Base-by-base conservation (phyloP, 371 early-diverging fungal genomes). In the Syncephalastrum contaminatum region DNA sequence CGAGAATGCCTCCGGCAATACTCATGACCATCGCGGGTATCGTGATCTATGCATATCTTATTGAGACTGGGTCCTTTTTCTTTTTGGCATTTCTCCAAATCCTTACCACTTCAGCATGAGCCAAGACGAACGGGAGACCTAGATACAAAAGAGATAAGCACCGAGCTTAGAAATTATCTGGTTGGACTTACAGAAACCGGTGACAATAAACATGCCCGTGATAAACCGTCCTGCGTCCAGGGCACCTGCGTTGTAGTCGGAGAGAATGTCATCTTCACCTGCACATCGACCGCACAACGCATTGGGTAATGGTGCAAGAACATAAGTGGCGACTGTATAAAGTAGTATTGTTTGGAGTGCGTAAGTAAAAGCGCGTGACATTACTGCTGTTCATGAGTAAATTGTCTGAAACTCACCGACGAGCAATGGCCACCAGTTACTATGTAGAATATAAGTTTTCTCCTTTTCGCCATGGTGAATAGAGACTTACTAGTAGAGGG, bases 391-490 rank as follows among this genome's bases (percentile, higher is more conserved):
- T 30, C 36, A 30, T 30, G 36, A 30, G 36, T 27, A 1, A 15
- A 13, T 22, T 19, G 21, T 30, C 36, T 42, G 12, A 48, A 20
- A 47, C 68, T 44, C 78, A 86, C 86, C 85, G 43, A 94, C 93
- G 24, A 92, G 77, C 39, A 95, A 77, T 15, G 97, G 96, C 80
- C 90, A 87, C 96, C 96, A 96, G 70, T 94, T 95, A 64, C 94
- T 90, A 65, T 4, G 56, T 41, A 10, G 15, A 53, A 42, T 30
- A 30, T 30, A 8, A 30, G 36, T 30, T 30, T 10, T 30, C 36
- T 30, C 10, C 12, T 30, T 12, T 30, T 30, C 1, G 36, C 10
- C 36, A 30, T 6, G 12, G 36, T 30, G 56, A 8, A 53, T 6
- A 52, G 12, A 21, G 24, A 62, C 81, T 69, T 83, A 88, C 85